Evolutionary conservation across 768 basidiomycete genomes (phyloP).

Genomic region (Pleurotus tuoliensis): DNA sequence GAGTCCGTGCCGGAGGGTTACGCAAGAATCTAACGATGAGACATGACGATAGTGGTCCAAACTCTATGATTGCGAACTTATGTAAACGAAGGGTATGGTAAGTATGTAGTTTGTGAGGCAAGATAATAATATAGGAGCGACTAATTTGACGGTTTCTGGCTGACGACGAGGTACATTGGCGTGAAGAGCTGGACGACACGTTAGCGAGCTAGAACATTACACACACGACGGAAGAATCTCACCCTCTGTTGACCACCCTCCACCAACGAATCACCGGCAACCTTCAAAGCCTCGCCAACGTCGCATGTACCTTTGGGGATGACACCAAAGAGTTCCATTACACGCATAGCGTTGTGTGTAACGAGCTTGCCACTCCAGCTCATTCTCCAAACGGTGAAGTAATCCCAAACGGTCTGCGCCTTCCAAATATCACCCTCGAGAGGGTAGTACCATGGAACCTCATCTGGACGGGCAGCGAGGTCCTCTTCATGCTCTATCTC

Average conservation of each 20-base stretch:
- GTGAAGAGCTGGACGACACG: slow-evolving; percentile 64
- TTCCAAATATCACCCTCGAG: slow-evolving; percentile 91
- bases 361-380: slow-evolving; percentile 83
- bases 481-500: slow-evolving; percentile 89
- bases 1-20: neutral
- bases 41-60: neutral
- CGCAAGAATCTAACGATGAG: neutral
- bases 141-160: slow-evolving; percentile 51
- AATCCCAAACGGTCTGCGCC: slow-evolving; percentile 93
- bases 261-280: slow-evolving; percentile 76
- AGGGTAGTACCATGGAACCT: slow-evolving; percentile 92
- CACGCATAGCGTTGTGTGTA: slow-evolving; percentile 74
- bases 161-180: slow-evolving; percentile 77
- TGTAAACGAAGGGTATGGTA: slow-evolving; percentile 7
- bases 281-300: slow-evolving; percentile 84
- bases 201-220: slow-evolving; percentile 10
- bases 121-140: slow-evolving; percentile 2
- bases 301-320: slow-evolving; percentile 91
- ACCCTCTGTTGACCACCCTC: slow-evolving; percentile 86
- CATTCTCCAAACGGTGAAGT: slow-evolving; percentile 84
- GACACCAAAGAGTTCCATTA: slow-evolving; percentile 73
- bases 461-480: slow-evolving; percentile 78
- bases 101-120: neutral
- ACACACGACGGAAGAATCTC: slow-evolving; percentile 14
- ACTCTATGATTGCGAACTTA: neutral